phyloP scores from a whole-genome alignment of 2,329 filamentous ascomycete genomes.

The Teratosphaeriaceae sp. region DNA sequence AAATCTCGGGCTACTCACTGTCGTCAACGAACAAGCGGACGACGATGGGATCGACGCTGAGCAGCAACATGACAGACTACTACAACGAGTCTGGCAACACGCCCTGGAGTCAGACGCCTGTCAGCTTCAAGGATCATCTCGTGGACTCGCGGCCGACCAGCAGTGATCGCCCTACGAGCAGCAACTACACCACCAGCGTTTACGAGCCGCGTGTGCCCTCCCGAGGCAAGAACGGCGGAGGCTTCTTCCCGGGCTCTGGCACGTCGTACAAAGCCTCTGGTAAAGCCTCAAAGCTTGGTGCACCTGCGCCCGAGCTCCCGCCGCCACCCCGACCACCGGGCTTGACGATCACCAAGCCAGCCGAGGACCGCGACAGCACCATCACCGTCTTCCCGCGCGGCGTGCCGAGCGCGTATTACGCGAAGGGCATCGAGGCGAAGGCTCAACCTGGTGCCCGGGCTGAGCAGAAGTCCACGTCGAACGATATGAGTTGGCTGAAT shows the following conservation, averaged over 20 bases:
- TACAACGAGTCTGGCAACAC: constrained; percentile 24
- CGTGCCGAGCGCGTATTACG: constrained; percentile 26
- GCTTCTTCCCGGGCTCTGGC: constrained; percentile 34
- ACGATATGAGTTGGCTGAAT: constrained; percentile 76
- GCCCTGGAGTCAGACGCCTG: constrained; percentile 27
- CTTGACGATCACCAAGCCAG: constrained; percentile 6
- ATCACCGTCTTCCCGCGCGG: constrained; percentile 33
- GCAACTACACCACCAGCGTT: constrained; percentile 37
- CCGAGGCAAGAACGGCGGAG: constrained; percentile 48
- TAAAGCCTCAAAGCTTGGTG: constrained; percentile 16
- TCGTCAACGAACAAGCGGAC: constrained; percentile 33
- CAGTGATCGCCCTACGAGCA: constrained; percentile 34
- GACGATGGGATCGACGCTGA: constrained; percentile 17
- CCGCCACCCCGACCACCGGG: constrained; percentile 12
- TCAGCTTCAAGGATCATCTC: constrained; percentile 13
- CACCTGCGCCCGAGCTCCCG: constrained; percentile 22
- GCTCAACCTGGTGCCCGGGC: constrained; percentile 31
- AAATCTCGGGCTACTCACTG: constrained; percentile 18
- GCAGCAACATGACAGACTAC: constrained; percentile 26
- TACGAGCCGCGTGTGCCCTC: constrained; percentile 38
- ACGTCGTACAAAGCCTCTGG: constrained; percentile 39
- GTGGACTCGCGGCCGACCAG: constrained; percentile 5
- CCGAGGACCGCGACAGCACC: constrained; percentile 25
- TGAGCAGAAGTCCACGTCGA: constrained; percentile 13
- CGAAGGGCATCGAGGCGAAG: constrained; percentile 18